These are phyloP conservation scores for Nicotiana undulata DNA, from an alignment of 257 asterid species.

Conservation along the genomic window DNA sequence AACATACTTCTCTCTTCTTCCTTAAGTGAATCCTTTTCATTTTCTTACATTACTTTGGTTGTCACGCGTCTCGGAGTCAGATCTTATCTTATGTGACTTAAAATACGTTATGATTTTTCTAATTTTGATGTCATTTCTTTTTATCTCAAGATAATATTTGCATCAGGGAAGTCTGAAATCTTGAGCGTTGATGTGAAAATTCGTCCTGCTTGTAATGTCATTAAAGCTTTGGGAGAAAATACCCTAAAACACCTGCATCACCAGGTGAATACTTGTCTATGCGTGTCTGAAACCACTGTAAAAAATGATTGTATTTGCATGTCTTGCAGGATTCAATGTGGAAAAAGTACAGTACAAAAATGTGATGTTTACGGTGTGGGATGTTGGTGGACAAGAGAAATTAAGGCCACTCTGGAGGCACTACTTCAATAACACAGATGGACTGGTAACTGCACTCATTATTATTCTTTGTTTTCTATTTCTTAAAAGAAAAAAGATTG, in stretches of 20 bases:
- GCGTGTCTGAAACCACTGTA: not conserved
- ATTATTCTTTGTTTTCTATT: not conserved
- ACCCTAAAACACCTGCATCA: not conserved
- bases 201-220: not conserved
- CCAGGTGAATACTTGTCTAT: not conserved
- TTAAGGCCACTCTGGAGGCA: constrained; percentile 97
- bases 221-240: not conserved
- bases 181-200: not conserved
- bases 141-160: not conserved
- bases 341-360: constrained; percentile 97
- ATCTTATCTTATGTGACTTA: not conserved
- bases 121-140: not conserved
- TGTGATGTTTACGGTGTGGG: constrained; percentile 94
- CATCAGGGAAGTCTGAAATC: not conserved
- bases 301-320: constrained; percentile 17
- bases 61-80: not conserved
- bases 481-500: not conserved
- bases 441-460: constrained; percentile 40
- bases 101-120: not conserved
- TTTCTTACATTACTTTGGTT: not conserved
- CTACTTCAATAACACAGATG: constrained; percentile 91
- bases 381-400: constrained; percentile 96
- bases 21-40: not conserved
- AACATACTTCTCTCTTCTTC: not conserved
- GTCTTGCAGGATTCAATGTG: constrained; percentile 80